Evolutionary conservation across 768 basidiomycete genomes (phyloP), one percentile per base, ranked within the genome.

Genomic region (Agaricus subrufescens): DNA sequence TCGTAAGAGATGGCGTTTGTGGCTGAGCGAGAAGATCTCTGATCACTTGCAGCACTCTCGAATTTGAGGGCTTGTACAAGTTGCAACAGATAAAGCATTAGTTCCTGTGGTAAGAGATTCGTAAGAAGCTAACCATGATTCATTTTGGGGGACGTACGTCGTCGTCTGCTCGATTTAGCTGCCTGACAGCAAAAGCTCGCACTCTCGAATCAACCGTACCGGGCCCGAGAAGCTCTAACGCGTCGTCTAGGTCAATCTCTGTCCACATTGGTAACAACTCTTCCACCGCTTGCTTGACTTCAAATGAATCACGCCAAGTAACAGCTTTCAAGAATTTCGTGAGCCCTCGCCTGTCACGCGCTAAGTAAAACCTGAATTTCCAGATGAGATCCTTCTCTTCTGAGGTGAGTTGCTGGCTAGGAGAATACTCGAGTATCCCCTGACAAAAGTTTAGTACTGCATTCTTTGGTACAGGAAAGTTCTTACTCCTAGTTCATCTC

Each of bases 301-400:
- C 97, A 9, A 89, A 89, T 0, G 89, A 84, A 68, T 99, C 97
- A 39, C 94, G 80, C 97, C 97, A 98, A 19, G 95, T 94, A 38
- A 99, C 97, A 30, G 93, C 94, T 69, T 93, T 98, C 52, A 99
- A 79, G 72, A 99, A 99, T 68, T 99, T 99, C 34, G 96, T 98
- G 40, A 98, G 79, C 2, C 95, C 94, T 9, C 91, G 86, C 71
- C 93, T 95, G 69, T 95, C 92, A 34, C 94, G 77, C 2, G 87
- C 84, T 10, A 99, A 85, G 62, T 97, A 98, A 73, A 98, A 99
- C n/a, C 97, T 84, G 78, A 96, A 99, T 69, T 96, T 95, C 97
- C 97, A 99, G 39, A 98, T 86, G 42, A 95, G 75, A 62, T 98
- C 96, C 66, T 96, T 97, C 72, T 98, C 96, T 64, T 94, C 91